phyloP scores from a whole-genome alignment of 2,329 filamentous ascomycete species.

The Neonectria coccinea region DNA sequence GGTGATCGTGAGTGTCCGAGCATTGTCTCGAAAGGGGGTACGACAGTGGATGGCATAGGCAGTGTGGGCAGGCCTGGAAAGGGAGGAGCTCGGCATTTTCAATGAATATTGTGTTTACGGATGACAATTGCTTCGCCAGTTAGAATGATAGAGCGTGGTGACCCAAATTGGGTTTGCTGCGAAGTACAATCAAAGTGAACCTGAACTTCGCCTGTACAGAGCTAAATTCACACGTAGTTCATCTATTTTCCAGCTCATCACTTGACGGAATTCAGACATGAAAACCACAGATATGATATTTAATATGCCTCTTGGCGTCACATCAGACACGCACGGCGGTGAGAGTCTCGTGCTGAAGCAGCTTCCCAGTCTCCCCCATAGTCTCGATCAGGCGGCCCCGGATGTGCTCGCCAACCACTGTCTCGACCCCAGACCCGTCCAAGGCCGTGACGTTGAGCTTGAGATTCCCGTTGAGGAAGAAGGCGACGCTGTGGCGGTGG shows the following conservation, averaged over 20 bases:
- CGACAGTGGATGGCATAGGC: neutral
- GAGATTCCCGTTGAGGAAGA: conserved; percentile 44
- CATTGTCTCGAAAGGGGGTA: neutral
- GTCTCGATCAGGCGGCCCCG: neutral
- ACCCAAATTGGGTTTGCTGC: neutral
- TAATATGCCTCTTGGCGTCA: neutral
- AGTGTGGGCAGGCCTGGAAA: neutral
- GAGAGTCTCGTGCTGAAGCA: neutral
- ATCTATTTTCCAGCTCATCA: neutral
- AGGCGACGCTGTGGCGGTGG: conserved; percentile 45
- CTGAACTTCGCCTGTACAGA: neutral
- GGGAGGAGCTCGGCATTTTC: neutral
- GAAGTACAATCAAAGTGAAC: neutral
- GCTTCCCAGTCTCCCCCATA: conserved; percentile 1
- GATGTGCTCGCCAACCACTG: neutral
- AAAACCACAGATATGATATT: neutral
- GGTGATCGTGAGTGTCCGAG: neutral
- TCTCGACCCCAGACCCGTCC: neutral
- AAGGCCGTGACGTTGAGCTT: neutral
- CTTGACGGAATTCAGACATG: neutral
- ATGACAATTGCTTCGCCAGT: neutral
- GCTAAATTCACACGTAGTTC: neutral
- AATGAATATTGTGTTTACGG: neutral
- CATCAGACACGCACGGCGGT: neutral
- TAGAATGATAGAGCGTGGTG: neutral